Base-by-base conservation (phyloP, 1,284 basidiomycete species). In the Cutaneotrichosporon cyanovorans region DNA sequence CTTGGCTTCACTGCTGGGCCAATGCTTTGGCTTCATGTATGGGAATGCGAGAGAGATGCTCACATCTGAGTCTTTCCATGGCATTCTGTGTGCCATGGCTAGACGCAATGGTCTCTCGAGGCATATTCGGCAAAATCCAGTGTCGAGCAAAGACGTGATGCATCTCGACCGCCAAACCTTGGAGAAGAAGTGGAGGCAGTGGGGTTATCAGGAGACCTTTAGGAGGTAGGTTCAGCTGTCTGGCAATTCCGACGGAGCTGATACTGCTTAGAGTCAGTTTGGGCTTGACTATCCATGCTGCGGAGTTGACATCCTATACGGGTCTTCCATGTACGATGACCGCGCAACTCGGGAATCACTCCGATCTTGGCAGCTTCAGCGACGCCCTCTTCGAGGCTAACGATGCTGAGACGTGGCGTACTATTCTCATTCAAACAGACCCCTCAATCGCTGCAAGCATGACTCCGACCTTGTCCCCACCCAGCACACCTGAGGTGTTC, bases 351-450 rank as follows among this genome's bases (percentile, higher is more conserved):
- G 36, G 45, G 0, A 4, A 20, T 2, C 23, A 25, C 7, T 28
- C 25, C 7, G 25, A 28, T 28, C 12, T 28, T 7, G 49, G 43
- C 16, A 18, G 20, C 23, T 51, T 46, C 41, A 40, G 20, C 32
- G 49, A 51, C 19, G 49, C 49, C 1, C 45, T 51, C 3, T 51
- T 51, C 22, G 49, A 51, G n/a, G 45, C 49, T 1, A 31, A 40
- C 20, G 49, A 51, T 30, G 20, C 49, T 1, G 25, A 51, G 18
- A 43, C 49, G 1, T 51, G 49, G 49, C 40, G 41, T 2, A 12
- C 23, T 0, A 14, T 51, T 25, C 37, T 51, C 12, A 21, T 35
- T 7, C 25, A 28, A 12, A 7, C 25, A 28, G 25, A 28, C 25
- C 12, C 25, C 8, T 7, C 25, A 7, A 7, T 7, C 12, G 8